Evolutionary conservation across 2,329 filamentous ascomycete genomes (phyloP).

Genomic region (Pseudogymnoascus sp.): DNA sequence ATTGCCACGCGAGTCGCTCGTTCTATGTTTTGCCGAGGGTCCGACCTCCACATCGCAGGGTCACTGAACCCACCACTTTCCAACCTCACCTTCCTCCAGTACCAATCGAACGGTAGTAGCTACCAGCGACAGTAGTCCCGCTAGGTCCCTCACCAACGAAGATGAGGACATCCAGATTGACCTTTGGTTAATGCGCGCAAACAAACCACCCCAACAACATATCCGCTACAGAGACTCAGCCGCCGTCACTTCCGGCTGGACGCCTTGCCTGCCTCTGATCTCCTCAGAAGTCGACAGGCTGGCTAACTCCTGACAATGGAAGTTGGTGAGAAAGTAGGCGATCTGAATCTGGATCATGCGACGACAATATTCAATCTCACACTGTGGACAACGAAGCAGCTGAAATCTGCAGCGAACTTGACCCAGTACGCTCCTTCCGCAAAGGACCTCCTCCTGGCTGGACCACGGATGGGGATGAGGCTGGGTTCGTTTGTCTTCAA

Average conservation of each 20-base stretch:
- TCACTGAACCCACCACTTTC: background rate
- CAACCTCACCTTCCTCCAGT: background rate
- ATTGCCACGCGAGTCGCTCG: background rate
- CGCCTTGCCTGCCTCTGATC: background rate
- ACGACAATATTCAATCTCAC: background rate
- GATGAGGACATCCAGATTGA: constrained; percentile 5
- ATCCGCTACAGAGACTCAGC: background rate
- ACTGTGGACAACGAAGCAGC: constrained; percentile 2
- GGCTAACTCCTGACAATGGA: background rate
- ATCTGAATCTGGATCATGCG: background rate
- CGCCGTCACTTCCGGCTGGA: background rate
- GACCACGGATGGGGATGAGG: constrained; percentile 64
- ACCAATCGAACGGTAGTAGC: background rate
- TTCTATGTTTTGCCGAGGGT: constrained; percentile 8
- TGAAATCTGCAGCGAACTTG: constrained; percentile 39
- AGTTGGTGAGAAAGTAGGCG: background rate
- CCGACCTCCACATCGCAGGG: background rate
- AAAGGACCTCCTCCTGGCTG: constrained; percentile 61
- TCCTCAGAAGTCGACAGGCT: background rate
- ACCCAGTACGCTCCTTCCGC: constrained; percentile 57
- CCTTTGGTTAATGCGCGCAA: background rate
- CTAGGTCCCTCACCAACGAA: background rate
- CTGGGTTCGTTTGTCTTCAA: constrained; percentile 59
- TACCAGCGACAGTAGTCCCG: background rate
- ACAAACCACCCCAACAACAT: background rate